Conservation (phyloP, 2,329 filamentous ascomycete species). For the Colletotrichum ledebouriae region DNA sequence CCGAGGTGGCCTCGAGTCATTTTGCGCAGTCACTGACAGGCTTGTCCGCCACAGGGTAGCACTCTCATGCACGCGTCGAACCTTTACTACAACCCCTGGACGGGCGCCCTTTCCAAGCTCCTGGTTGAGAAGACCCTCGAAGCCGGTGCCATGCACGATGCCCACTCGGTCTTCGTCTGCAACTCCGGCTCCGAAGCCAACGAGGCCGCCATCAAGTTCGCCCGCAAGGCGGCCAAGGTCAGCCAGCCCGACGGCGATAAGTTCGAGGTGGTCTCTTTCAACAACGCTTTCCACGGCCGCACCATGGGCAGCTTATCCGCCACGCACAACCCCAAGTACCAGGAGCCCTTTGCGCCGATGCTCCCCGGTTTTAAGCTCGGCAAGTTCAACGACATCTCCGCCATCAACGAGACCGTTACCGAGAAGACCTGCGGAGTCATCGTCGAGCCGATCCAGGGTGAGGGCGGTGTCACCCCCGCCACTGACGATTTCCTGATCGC, state of each 20-base stretch:
- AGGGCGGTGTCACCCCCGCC: slow-evolving; percentile 91
- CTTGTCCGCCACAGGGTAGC: slow-evolving; percentile 63
- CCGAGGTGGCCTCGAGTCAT: slow-evolving; percentile 32
- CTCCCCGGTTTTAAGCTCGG: slow-evolving; percentile 92
- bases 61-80: slow-evolving; percentile 94
- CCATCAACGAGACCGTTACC: slow-evolving; percentile 80
- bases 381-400: slow-evolving; percentile 83
- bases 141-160: slow-evolving; percentile 85
- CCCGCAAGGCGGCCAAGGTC: slow-evolving; percentile 88
- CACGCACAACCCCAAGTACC: slow-evolving; percentile 98
- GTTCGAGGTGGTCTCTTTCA: slow-evolving; percentile 89
- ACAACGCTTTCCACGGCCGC: slow-evolving; percentile 93
- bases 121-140: slow-evolving; percentile 85
- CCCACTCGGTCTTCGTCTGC: slow-evolving; percentile 87
- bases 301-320: slow-evolving; percentile 97
- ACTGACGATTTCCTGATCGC: slow-evolving; percentile 85
- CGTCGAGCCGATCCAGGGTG: slow-evolving; percentile 96
- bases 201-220: slow-evolving; percentile 97
- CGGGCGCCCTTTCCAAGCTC: slow-evolving; percentile 86
- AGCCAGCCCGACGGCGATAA: slow-evolving; percentile 80
- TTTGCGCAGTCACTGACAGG: slow-evolving; percentile 25
- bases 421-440: slow-evolving; percentile 93
- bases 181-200: slow-evolving; percentile 98
- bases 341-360: slow-evolving; percentile 95
- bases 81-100: slow-evolving; percentile 97